Evolutionary conservation across 1,139 yeast species (phyloP), one percentile per base, ranked within the genome.

Genomic region (Blastobotrys persicus): DNA sequence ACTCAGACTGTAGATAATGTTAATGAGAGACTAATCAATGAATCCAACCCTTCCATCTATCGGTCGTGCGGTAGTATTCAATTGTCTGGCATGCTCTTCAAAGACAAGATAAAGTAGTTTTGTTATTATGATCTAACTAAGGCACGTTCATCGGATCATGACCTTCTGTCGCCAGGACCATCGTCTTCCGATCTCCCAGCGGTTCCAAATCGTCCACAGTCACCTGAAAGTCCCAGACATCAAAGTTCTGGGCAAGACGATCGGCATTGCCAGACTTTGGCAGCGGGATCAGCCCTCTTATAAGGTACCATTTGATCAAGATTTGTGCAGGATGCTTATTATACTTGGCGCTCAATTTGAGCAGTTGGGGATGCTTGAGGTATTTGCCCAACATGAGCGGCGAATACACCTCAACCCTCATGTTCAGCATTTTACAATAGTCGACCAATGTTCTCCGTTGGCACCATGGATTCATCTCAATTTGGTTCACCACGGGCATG

Each of bases 401-500:
- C 5, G 95, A 85, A 74, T 88, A 88, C 17, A 85, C 96, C 46
- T 86, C 85, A 58, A 88, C 75, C 47, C 80, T 83, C 61, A 88
- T 79, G 45, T 77, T 81, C 56, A 78, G 69, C 39, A 69, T 62
- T 65, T 83, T 78, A 54, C 78, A 85, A 64, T 71, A 86, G 59
- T 82, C 77, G 54, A 86, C 68, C 64, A 87, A 74, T 58, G 75
- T 75, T 52, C 78, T 78, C 71, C 88, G 96, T 59, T 84, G 87
- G 66, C 88, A 76, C 74, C 85, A 88, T 55, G 96, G 95, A 68
- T 88, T 96, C 69, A 85, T 88, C 73, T 88, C 96, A 63, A 88
- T 84, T 71, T 88, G 96, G 61, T 85, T 76, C 50, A 79, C 88
- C 47, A 84, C 86, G 44, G 96, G 96, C 62, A 73, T 77, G 62